Conservation (phyloP, 2,329 filamentous ascomycete species). For the Pseudogymnoascus sp. region DNA sequence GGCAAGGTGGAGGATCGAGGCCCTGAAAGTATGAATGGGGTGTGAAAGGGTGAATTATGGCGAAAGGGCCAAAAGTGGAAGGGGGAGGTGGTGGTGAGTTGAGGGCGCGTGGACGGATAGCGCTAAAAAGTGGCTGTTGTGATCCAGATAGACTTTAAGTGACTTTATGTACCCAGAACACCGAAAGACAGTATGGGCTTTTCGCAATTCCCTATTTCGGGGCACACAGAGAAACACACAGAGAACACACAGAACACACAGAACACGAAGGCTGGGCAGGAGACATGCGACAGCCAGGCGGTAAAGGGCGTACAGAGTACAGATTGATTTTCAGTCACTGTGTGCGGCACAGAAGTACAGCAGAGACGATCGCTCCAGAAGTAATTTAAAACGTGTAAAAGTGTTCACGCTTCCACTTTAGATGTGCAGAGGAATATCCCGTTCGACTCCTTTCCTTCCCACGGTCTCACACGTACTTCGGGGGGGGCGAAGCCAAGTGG, state of each 20-base stretch:
- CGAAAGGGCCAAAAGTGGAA: conserved; percentile 1
- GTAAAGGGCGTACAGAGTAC: neutral
- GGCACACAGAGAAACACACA: neutral
- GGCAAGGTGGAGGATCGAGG: neutral
- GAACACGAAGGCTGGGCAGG: neutral
- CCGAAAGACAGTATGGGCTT: neutral
- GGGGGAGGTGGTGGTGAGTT: neutral
- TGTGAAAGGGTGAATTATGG: neutral
- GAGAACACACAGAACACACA: neutral
- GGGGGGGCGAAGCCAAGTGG: conserved; percentile 1
- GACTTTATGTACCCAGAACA: neutral
- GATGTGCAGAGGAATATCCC: neutral
- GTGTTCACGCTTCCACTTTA: neutral
- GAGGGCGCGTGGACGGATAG: neutral
- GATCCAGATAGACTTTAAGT: conserved; percentile 1
- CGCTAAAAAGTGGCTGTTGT: conserved; percentile 1
- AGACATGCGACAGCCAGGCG: conserved; percentile 1
- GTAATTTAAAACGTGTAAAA: conserved; percentile 2
- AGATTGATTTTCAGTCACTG: neutral
- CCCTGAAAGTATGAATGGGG: neutral
- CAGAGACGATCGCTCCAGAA: conserved; percentile 3
- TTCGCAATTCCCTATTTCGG: neutral
- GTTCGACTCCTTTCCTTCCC: neutral
- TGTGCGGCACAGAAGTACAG: neutral
- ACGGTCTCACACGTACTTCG: neutral